Conservation (phyloP, 257 asterid genomes). For the Leptodermis oblonga region DNA sequence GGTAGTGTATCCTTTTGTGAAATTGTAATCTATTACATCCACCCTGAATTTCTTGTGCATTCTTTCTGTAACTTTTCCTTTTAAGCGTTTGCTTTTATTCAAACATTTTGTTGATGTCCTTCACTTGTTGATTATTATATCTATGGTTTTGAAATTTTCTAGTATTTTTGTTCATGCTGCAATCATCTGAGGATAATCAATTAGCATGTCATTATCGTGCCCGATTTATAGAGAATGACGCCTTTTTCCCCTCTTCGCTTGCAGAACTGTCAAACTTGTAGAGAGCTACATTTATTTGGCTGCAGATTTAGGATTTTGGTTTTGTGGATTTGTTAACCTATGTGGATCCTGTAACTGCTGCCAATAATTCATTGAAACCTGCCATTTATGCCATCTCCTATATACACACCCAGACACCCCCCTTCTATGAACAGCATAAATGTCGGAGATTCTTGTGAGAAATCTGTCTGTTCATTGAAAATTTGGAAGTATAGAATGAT, state of each 20-base stretch:
- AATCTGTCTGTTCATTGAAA: not conserved
- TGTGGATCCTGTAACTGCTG: not conserved
- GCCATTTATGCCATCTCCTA: not conserved
- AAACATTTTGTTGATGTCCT: not conserved
- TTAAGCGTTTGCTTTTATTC: not conserved
- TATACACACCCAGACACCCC: too few relatives aligned
- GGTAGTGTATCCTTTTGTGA: not conserved
- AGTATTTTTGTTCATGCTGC: not conserved
- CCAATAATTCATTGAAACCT: not conserved
- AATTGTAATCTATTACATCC: not conserved
- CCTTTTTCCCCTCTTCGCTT: not conserved
- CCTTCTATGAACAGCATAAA: too few relatives aligned
- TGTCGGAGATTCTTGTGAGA: not conserved
- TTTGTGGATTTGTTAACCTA: not conserved
- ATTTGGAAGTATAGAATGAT: not conserved
- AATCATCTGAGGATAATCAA: too few relatives aligned
- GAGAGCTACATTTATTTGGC: not conserved
- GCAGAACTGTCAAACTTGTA: not conserved
- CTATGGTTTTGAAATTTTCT: not conserved
- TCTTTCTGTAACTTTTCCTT: not conserved
- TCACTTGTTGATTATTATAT: not conserved
- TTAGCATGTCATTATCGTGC: not conserved
- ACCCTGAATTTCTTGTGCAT: not conserved
- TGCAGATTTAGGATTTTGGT: not conserved
- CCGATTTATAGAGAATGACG: not conserved